A percentile compares a stretch with the other conserved stretches of the same genome.
phyloP scores from a whole-genome alignment of 2,329 filamentous ascomycete species.

The Septoria linicola region DNA sequence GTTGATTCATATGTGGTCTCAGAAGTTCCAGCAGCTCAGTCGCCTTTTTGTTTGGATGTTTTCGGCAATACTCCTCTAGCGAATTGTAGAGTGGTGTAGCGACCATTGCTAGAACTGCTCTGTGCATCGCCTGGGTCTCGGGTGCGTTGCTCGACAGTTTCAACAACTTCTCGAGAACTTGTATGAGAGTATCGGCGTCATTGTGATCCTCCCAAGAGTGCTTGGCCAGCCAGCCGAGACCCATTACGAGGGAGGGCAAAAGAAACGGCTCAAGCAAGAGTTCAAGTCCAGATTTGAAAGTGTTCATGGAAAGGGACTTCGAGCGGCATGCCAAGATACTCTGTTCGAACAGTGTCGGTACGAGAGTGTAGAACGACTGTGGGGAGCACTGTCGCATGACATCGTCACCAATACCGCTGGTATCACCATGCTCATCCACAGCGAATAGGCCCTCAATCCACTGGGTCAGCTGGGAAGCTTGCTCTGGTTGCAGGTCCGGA shows the following conservation, averaged over 20 bases:
- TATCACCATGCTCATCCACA: conserved; percentile 56
- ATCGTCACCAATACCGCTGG: conserved; percentile 71
- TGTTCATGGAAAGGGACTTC: conserved; percentile 65
- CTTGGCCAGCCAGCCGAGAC: conserved; percentile 68
- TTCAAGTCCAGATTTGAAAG: conserved; percentile 72
- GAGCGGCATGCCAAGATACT: conserved; percentile 69
- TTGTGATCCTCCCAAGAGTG: conserved; percentile 65
- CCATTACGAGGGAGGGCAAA: conserved; percentile 73
- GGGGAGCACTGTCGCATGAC: conserved; percentile 78
- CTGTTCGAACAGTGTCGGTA: conserved; percentile 74
- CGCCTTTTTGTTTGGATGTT: conserved; percentile 68
- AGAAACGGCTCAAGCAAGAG: conserved; percentile 79
- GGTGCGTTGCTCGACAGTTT: conserved; percentile 67
- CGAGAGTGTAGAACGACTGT: conserved; percentile 76
- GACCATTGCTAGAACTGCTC: conserved; percentile 68
- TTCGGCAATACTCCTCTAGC: conserved; percentile 64
- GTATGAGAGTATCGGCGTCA: conserved; percentile 67
- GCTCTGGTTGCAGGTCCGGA: conserved; percentile 65
- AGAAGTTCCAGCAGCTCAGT: conserved; percentile 65
- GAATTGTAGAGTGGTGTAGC: conserved; percentile 67
- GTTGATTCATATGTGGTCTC: conserved; percentile 56
- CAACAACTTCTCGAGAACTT: conserved; percentile 71
- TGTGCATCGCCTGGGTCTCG: conserved; percentile 70
- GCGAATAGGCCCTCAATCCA: conserved; percentile 80
- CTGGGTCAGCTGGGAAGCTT: conserved; percentile 63